These are phyloP conservation scores for Malus fusca DNA, from an alignment of 306 rosid genomes.

Conservation along the genomic window DNA sequence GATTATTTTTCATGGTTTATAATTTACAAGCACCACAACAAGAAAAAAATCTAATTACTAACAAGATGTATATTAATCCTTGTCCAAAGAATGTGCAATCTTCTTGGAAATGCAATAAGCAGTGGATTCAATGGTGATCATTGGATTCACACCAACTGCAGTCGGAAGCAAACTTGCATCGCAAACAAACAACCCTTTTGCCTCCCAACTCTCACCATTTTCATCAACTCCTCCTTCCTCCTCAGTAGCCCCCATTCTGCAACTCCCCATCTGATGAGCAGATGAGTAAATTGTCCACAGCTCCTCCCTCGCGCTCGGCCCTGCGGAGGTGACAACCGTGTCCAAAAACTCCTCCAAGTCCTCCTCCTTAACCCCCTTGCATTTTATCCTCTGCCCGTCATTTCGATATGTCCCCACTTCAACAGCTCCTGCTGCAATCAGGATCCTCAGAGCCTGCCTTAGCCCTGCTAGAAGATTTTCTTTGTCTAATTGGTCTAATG, in stretches of 20 bases:
- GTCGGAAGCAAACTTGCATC: conserved; percentile 83
- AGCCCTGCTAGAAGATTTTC: conserved; percentile 58
- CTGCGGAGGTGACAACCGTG: conserved; percentile 43
- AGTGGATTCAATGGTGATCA: conserved; percentile 83
- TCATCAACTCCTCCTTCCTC: conserved; percentile 71
- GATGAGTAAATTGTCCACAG: conserved; percentile 47
- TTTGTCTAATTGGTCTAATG: conserved; percentile 42
- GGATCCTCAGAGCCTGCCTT: conserved; percentile 62
- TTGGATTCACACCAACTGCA: conserved; percentile 93
- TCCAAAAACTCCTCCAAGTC: conserved; percentile 74
- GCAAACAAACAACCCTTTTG: conserved; percentile 69
- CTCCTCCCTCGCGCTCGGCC: conserved; percentile 52
- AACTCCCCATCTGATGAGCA: conserved; percentile 86
- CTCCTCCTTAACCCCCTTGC: conserved; percentile 47
- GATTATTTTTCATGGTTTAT: background rate
- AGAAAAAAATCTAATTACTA: background rate
- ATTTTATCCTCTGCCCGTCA: conserved; percentile 73
- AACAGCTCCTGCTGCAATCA: conserved; percentile 80
- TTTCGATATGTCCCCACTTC: conserved; percentile 93
- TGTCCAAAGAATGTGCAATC: conserved; percentile 54
- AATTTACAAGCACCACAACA: background rate
- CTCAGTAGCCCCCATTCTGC: conserved; percentile 62
- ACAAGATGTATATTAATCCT: background rate
- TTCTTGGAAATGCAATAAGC: conserved; percentile 70
- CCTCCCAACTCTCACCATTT: conserved; percentile 92